phyloP scores from a whole-genome alignment of 2,329 filamentous ascomycete genomes.

The Cladosporium cucumerinum region DNA sequence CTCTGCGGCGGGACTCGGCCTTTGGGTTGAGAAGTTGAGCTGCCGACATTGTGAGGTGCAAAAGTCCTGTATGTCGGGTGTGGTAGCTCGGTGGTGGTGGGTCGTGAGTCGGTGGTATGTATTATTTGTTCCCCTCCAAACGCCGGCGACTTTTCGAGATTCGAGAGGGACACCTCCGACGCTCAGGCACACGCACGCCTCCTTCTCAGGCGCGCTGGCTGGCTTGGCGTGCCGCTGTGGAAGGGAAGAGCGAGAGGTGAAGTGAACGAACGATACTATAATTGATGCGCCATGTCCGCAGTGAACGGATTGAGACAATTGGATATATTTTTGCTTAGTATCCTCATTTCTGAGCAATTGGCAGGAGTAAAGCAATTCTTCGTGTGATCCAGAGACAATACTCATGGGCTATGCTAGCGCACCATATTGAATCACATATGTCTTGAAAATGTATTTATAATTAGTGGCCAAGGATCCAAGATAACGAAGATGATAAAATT shows the following conservation, averaged over 20 bases:
- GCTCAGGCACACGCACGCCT: background rate
- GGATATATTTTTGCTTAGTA: background rate
- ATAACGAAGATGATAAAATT: too few species aligned
- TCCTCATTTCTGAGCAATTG: background rate
- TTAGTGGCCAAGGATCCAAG: too few species aligned
- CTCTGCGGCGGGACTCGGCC: slow-evolving; percentile 94
- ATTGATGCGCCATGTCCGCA: background rate
- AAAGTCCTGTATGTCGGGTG: slow-evolving; percentile 1
- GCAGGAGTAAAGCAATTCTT: background rate
- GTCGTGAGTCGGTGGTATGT: background rate
- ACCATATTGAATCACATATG: background rate
- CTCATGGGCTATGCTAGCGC: too few species aligned
- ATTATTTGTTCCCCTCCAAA: slow-evolving; percentile 10
- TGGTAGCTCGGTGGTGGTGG: slow-evolving; percentile 6
- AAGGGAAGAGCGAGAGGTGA: background rate
- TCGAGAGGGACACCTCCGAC: background rate
- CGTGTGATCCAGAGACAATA: background rate
- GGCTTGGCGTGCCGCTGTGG: background rate
- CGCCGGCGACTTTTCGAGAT: background rate
- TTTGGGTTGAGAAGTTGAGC: slow-evolving; percentile 98
- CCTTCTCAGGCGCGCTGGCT: background rate
- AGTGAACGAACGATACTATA: background rate
- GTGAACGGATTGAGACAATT: background rate
- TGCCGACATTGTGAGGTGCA: slow-evolving; percentile 69
- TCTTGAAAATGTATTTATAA: too few species aligned